These are phyloP conservation scores for Blastomyces gilchristii DNA, from an alignment of 2,329 filamentous ascomycete genomes.

Conservation along the genomic window DNA sequence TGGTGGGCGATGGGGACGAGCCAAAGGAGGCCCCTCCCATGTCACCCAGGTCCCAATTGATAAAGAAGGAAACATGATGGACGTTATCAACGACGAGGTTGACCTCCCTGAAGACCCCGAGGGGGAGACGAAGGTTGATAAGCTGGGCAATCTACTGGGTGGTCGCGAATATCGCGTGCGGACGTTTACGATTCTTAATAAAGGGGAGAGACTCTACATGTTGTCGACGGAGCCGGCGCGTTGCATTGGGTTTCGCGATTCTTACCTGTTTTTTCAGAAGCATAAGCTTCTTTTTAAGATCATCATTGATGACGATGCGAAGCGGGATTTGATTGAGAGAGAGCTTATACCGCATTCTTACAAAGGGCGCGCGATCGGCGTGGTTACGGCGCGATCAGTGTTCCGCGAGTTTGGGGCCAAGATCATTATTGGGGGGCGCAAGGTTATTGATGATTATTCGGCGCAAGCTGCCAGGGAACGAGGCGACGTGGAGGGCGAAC, in stretches of 20 bases:
- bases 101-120: slow-evolving; percentile 76
- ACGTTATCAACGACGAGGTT: slow-evolving; percentile 86
- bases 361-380: slow-evolving; percentile 93
- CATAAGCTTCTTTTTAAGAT: slow-evolving; percentile 96
- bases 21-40: slow-evolving; percentile 62
- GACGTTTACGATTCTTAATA: slow-evolving; percentile 80
- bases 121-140: slow-evolving; percentile 89
- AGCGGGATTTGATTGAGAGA: slow-evolving; percentile 88
- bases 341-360: slow-evolving; percentile 96
- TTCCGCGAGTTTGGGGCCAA: slow-evolving; percentile 93
- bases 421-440: slow-evolving; percentile 84
- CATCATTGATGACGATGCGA: slow-evolving; percentile 94
- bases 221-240: slow-evolving; percentile 93
- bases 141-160: slow-evolving; percentile 68
- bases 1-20: slow-evolving; percentile 60
- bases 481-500: slow-evolving; percentile 73
- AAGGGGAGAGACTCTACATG: slow-evolving; percentile 88
- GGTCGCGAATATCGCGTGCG: slow-evolving; percentile 90
- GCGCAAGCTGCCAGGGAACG: slow-evolving; percentile 63
- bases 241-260: slow-evolving; percentile 94
- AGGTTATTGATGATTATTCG: slow-evolving; percentile 82
- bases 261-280: slow-evolving; percentile 98
- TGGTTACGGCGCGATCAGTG: slow-evolving; percentile 90
- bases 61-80: slow-evolving; percentile 84
- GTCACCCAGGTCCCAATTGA: slow-evolving; percentile 78